These are phyloP conservation scores for Paramecium primaurelia DNA, from an alignment of 73 alveolate genomes.

Conservation along the genomic window DNA sequence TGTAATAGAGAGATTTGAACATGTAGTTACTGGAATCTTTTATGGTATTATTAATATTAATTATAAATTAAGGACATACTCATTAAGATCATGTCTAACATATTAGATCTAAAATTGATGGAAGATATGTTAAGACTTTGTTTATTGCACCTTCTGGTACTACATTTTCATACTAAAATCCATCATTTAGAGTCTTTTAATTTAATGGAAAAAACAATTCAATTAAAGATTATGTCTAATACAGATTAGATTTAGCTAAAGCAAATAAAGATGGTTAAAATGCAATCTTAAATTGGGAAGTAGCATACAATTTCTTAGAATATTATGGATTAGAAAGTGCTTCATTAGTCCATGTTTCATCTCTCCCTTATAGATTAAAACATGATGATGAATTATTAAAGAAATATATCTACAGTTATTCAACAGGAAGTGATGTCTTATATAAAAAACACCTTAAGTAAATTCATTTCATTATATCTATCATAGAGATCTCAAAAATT, in stretches of 20 bases:
- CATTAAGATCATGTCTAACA: conserved; percentile 79
- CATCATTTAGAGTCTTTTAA: conserved; percentile 82
- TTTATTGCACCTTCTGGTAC: conserved; percentile 83
- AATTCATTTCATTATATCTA: neutral
- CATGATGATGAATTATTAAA: conserved; percentile 7
- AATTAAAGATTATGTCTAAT: conserved; percentile 77
- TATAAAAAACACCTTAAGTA: neutral
- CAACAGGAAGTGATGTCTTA: conserved; percentile 37
- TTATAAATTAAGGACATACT: conserved; percentile 67
- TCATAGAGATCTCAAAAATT: neutral
- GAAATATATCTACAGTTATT: conserved; percentile 40
- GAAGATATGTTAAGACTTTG: conserved; percentile 67
- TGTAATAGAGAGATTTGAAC: conserved; percentile 82
- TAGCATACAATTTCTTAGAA: conserved; percentile 40
- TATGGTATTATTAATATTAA: conserved; percentile 44
- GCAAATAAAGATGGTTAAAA: conserved; percentile 9
- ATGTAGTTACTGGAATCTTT: conserved; percentile 80
- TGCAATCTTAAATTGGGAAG: conserved; percentile 34
- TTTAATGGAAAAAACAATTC: conserved; percentile 65
- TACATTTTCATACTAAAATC: conserved; percentile 77
- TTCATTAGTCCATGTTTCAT: neutral
- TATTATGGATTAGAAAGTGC: conserved; percentile 36
- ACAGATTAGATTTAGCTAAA: conserved; percentile 79
- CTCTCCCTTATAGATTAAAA: conserved; percentile 11
- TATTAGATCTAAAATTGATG: conserved; percentile 70